Conservation (phyloP, 192 early-diverging fungal species). For the Coemansia sp. region DNA sequence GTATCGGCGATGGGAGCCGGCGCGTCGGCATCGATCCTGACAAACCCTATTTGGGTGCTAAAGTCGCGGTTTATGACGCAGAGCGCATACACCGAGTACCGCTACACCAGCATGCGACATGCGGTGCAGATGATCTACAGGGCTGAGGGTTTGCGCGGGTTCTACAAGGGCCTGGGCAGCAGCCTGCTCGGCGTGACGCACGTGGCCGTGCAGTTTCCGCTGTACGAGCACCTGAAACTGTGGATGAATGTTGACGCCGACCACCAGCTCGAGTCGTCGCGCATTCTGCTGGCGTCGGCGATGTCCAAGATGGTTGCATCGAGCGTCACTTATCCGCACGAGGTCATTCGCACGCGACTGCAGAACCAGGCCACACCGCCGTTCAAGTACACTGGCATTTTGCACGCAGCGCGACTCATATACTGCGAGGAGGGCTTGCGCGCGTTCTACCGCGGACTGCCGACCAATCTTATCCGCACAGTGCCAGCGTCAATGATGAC, state of each 20-base stretch:
- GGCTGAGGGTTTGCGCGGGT: conserved; percentile 76
- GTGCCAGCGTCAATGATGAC: conserved; percentile 86
- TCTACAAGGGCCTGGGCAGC: conserved; percentile 90
- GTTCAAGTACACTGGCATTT: conserved; percentile 79
- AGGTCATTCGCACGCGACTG: conserved; percentile 89
- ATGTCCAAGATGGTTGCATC: conserved; percentile 88
- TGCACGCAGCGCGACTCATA: conserved; percentile 74
- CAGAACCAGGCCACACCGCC: conserved; percentile 79
- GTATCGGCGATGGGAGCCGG: conserved; percentile 84
- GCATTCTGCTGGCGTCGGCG: conserved; percentile 79
- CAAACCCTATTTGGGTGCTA: conserved; percentile 92
- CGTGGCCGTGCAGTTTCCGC: conserved; percentile 91
- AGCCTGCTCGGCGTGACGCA: conserved; percentile 91
- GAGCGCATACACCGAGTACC: conserved; percentile 67
- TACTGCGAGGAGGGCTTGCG: conserved; percentile 71
- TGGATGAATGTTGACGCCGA: conserved; percentile 19
- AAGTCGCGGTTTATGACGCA: conserved; percentile 91
- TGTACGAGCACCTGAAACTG: conserved; percentile 88
- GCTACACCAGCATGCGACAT: conserved; percentile 79
- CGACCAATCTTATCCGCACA: conserved; percentile 82
- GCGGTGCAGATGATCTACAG: conserved; percentile 75
- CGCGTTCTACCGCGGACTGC: conserved; percentile 87
- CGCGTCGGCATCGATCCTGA: conserved; percentile 69
- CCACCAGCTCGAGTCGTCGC: conserved; percentile 34
- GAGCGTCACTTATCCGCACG: conserved; percentile 91